A percentile compares a stretch with the other conserved stretches of the same genome.
Conservation (phyloP, 1,139 yeast species). For the Pichia norvegensis region DNA sequence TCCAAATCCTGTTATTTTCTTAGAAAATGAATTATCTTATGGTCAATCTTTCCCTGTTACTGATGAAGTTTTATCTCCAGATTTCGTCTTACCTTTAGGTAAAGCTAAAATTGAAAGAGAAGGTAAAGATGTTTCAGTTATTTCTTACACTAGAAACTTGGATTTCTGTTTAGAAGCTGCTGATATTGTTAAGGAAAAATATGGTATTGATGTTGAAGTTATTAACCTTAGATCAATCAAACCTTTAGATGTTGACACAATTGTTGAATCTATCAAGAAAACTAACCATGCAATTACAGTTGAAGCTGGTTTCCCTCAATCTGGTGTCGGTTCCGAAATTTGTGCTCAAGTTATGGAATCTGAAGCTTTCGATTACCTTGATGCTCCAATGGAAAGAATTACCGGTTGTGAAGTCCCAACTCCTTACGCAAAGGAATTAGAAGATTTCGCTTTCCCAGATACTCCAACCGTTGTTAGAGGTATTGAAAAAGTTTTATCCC, state of each 20-base stretch:
- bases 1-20: constrained; percentile 94
- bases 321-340: constrained; percentile 97
- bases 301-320: constrained; percentile 97
- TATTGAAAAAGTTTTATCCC: constrained; percentile 80
- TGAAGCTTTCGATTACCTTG: constrained; percentile 96
- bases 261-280: constrained; percentile 85
- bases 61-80: constrained; percentile 83
- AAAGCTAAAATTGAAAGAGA: constrained; percentile 91
- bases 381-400: constrained; percentile 97
- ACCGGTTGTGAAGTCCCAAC: constrained; percentile 99
- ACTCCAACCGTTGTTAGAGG: constrained; percentile 86
- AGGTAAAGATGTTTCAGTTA: constrained; percentile 86
- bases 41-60: constrained; percentile 87
- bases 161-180: constrained; percentile 86
- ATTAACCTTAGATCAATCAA: constrained; percentile 93
- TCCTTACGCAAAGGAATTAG: constrained; percentile 94
- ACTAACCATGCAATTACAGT: constrained; percentile 94
- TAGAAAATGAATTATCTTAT: constrained; percentile 92
- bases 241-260: constrained; percentile 88
- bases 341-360: constrained; percentile 98
- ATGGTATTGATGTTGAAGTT: constrained; percentile 89
- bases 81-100: constrained; percentile 88
- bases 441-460: constrained; percentile 98
- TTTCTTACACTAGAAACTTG: constrained; percentile 89
- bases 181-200: constrained; percentile 68